Base-by-base conservation (phyloP, 257 asterid genomes). In the Plantago ovata region DNA sequence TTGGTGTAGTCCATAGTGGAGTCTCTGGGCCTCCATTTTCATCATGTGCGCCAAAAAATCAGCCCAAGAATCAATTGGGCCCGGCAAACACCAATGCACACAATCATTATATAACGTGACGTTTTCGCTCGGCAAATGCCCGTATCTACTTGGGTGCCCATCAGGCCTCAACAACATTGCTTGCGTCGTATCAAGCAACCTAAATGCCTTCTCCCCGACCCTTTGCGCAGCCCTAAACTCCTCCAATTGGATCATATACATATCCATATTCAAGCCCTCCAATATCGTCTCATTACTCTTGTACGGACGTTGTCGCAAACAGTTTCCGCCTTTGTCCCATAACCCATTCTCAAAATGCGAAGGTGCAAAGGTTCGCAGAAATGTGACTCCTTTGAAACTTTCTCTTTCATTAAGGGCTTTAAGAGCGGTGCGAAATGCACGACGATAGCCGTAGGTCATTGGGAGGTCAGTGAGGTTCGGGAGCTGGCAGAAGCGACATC, bases 111-210 rank as follows among this genome's bases (percentile, higher is more conserved):
- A 76, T 52, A 79, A 0, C 14, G 74, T 64, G 18, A 79, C 82
- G 36, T 79, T 81, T 79, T 77, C 75, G 19, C 69, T 14, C 64
- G 81, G 75, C 89, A 84, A 70, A 44, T 84, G 94, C 61, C 94
- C 89, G 32, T 74, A 84, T 6, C 67, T 64, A 39, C 84, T 75
- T 8, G 94, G 94, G 47, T 84, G 89, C 28, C 84, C 94, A 33
- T 84, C 94, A 69, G 89, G 86, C 64, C 94, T 77, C 66, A 81
- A 12, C 19, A 63, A 4, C 94, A 81, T 84, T 2, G 77, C 74
- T 13, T 58, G 66, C 9, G 86, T 81, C 45, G 83, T 46, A 24
- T 84, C 94, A 55, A 84, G 2, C 72, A 84, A 66, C 13, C 77
- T 66, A 8, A 79, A 66, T 20, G 71, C 64, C 72, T 69, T 70